Evolutionary conservation across 1,284 basidiomycete genomes (phyloP).

Genomic region (Cerioporus squamosus): DNA sequence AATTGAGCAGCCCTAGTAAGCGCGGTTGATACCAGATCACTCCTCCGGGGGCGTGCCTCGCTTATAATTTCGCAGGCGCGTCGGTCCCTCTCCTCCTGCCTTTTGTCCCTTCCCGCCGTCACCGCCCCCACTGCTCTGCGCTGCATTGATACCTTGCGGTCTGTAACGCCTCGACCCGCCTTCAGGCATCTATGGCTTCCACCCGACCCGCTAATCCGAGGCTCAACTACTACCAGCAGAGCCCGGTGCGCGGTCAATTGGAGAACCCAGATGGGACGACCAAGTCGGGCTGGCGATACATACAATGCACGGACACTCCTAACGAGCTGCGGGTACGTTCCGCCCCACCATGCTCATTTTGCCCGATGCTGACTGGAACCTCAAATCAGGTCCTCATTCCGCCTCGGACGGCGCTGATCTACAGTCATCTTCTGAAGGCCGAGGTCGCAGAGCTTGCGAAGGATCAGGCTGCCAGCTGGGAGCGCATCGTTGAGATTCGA

Average conservation of each 20-base stretch:
- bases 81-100: slow-evolving; percentile 6
- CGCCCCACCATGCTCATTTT: slow-evolving; percentile 1
- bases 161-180: not conserved
- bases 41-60: slow-evolving; percentile 20
- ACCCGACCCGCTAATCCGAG: slow-evolving; percentile 34
- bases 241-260: slow-evolving; percentile 72
- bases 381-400: slow-evolving; percentile 64
- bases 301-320: slow-evolving; percentile 75
- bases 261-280: slow-evolving; percentile 62
- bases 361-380: not conserved
- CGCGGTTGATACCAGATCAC: slow-evolving; percentile 23
- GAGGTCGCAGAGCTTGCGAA: slow-evolving; percentile 64
- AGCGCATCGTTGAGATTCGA: slow-evolving; percentile 69
- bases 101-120: slow-evolving; percentile 14
- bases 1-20: slow-evolving; percentile 2
- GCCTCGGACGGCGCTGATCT: slow-evolving; percentile 70
- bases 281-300: slow-evolving; percentile 64
- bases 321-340: slow-evolving; percentile 68
- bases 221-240: slow-evolving; percentile 59
- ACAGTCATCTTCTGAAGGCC: slow-evolving; percentile 63
- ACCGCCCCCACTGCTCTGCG: not conserved
- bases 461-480: slow-evolving; percentile 59
- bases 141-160: slow-evolving; percentile 7
- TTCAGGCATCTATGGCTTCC: slow-evolving; percentile 22
- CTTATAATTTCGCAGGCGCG: slow-evolving; percentile 25